A percentile compares a stretch with the other conserved stretches of the same genome.
Evolutionary conservation across 805 yeast species (phyloP).

Genomic region (Candida odintsovae): DNA sequence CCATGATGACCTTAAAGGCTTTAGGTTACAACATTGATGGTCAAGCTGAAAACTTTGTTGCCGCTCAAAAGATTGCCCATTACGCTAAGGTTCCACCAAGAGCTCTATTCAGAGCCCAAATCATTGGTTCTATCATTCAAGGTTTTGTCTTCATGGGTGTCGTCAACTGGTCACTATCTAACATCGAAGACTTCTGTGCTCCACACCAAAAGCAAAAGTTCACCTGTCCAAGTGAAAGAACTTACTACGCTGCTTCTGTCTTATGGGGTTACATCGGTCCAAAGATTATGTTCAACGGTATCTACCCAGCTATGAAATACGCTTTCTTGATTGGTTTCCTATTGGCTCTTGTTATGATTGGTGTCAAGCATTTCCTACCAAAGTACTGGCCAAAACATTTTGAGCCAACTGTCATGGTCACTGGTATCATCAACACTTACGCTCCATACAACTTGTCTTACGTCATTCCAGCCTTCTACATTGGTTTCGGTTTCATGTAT

Average conservation of each 20-base stretch:
- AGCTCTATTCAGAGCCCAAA: constrained; percentile 46
- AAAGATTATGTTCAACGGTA: constrained; percentile 45
- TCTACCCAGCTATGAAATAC: constrained; percentile 59
- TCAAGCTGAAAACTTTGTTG: constrained; percentile 57
- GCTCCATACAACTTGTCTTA: constrained; percentile 50
- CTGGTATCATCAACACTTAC: constrained; percentile 38
- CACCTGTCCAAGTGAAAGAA: constrained; percentile 32
- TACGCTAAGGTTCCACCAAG: constrained; percentile 55
- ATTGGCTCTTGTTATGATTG: constrained; percentile 26
- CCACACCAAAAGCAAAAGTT: constrained; percentile 33
- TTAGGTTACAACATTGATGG: constrained; percentile 55
- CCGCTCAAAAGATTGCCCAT: constrained; percentile 38
- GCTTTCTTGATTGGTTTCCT: constrained; percentile 55
- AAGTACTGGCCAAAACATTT: constrained; percentile 25
- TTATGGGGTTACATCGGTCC: constrained; percentile 56
- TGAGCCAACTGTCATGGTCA: constrained; percentile 46
- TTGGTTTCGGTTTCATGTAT: constrained; percentile 40
- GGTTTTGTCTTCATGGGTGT: constrained; percentile 27
- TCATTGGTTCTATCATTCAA: constrained; percentile 28
- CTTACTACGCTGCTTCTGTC: constrained; percentile 36
- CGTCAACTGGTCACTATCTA: constrained; percentile 29
- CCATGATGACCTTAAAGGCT: constrained; percentile 45
- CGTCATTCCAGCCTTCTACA: constrained; percentile 24
- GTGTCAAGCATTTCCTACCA: constrained; percentile 24
- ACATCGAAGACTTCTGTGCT: constrained; percentile 30